Conservation (phyloP, 1,284 basidiomycete species). For the Schizophyllum commune region DNA sequence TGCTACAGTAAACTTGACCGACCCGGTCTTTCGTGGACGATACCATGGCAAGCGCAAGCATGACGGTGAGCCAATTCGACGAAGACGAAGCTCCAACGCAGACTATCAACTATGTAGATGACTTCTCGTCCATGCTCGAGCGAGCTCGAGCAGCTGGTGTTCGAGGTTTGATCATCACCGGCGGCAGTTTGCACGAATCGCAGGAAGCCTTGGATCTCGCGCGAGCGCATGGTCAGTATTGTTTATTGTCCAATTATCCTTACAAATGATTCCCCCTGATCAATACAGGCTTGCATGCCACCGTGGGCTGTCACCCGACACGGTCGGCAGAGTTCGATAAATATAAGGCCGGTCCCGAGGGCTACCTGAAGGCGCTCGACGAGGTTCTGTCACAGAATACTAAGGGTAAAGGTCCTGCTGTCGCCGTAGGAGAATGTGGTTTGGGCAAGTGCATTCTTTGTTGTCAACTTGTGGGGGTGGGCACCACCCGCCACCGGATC, state of each 20-base stretch:
- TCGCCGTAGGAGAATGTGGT: constrained; percentile 84
- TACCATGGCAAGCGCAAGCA: constrained; percentile 44
- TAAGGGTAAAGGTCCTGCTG: constrained; percentile 49
- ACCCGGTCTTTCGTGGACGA: constrained; percentile 44
- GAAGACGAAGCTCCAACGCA: neutral
- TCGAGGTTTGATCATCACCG: constrained; percentile 75
- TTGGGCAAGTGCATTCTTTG: constrained; percentile 42
- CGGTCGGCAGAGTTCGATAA: constrained; percentile 71
- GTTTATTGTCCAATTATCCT: neutral
- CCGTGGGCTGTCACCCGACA: constrained; percentile 84
- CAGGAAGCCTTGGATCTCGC: constrained; percentile 57
- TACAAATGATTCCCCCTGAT: neutral
- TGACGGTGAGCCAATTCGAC: constrained; percentile 24
- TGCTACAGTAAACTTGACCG: constrained; percentile 44
- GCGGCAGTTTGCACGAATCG: constrained; percentile 68
- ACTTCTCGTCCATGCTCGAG: constrained; percentile 54
- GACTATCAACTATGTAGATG: constrained; percentile 35
- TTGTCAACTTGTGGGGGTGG: neutral
- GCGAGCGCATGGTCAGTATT: constrained; percentile 40
- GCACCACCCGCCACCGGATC: no score
- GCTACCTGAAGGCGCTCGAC: constrained; percentile 59
- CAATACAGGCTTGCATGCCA: constrained; percentile 58
- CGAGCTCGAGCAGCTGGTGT: constrained; percentile 64
- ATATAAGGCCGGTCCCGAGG: constrained; percentile 50
- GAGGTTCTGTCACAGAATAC: constrained; percentile 48